Percentiles rank a stretch among this genome's conserved stretches.
Evolutionary conservation across 768 basidiomycete genomes (phyloP).

Genomic region (Sporobolomyces phaffii): DNA sequence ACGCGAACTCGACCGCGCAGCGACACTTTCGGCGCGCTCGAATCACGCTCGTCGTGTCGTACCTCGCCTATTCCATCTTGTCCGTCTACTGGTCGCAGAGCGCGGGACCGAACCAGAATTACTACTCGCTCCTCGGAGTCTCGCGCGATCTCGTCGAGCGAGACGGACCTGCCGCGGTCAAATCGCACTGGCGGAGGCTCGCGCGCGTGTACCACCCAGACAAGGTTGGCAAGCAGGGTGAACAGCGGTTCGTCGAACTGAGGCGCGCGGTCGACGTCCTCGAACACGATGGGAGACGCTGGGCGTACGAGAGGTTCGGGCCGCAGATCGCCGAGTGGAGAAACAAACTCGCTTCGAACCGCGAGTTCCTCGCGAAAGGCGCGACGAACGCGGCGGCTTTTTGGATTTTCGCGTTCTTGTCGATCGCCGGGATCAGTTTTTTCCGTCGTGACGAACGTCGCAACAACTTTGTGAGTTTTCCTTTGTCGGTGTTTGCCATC

Average conservation of each 20-base stretch:
- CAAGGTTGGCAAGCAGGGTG: slow-evolving; percentile 54
- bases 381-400: slow-evolving; percentile 60
- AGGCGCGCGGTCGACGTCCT: slow-evolving; percentile 71
- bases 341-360: slow-evolving; percentile 60
- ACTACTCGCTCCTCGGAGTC: slow-evolving; percentile 68
- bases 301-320: slow-evolving; percentile 87
- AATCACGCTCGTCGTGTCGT: slow-evolving; percentile 34
- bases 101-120: slow-evolving; percentile 60
- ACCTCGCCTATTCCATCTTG: slow-evolving; percentile 42
- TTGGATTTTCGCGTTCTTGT: slow-evolving; percentile 59
- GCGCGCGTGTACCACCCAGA: slow-evolving; percentile 73
- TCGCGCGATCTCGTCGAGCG: slow-evolving; percentile 59
- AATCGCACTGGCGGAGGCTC: slow-evolving; percentile 67
- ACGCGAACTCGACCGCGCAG: slow-evolving; percentile 3
- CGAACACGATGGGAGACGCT: slow-evolving; percentile 67
- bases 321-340: slow-evolving; percentile 65
- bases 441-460: slow-evolving; percentile 58
- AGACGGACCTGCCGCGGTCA: slow-evolving; percentile 51
- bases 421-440: slow-evolving; percentile 60
- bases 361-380: slow-evolving; percentile 65
- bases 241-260: slow-evolving; percentile 62
- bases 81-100: slow-evolving; percentile 45
- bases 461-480: slow-evolving; percentile 57
- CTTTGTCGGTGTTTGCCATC: slow-evolving; percentile 22
- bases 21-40: slow-evolving; percentile 25